phyloP scores from a whole-genome alignment of 2,329 filamentous ascomycete genomes.

The Pseudogymnoascus sp. region DNA sequence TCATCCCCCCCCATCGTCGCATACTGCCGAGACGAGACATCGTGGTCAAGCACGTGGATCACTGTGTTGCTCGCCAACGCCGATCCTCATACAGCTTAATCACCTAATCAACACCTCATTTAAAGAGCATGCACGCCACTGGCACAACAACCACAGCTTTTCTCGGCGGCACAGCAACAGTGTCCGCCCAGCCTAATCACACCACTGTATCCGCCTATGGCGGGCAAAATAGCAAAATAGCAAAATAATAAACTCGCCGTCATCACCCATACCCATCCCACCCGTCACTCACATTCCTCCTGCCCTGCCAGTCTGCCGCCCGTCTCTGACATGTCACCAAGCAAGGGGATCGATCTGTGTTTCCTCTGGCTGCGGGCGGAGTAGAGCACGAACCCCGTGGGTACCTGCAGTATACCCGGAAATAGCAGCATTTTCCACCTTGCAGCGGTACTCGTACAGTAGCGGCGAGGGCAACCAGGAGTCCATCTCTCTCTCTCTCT shows the following conservation, averaged over 20 bases:
- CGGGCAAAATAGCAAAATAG: not conserved
- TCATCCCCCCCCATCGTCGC: not conserved
- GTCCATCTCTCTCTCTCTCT: not conserved
- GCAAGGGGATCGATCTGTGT: not conserved
- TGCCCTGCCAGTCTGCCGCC: too few relatives aligned
- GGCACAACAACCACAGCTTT: not conserved
- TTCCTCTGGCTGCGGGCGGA: not conserved
- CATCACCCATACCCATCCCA: not conserved
- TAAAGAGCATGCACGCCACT: not conserved
- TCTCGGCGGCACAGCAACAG: not conserved
- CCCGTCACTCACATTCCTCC: not conserved
- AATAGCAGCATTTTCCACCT: not conserved
- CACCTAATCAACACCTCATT: constrained; percentile 4
- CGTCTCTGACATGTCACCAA: not conserved
- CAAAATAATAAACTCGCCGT: not conserved
- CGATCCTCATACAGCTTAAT: constrained; percentile 4
- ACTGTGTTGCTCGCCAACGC: not conserved
- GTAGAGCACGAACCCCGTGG: not conserved
- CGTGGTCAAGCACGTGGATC: not conserved
- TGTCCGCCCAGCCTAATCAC: not conserved
- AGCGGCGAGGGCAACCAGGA: not conserved
- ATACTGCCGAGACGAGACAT: not conserved
- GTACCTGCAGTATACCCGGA: constrained; percentile 4
- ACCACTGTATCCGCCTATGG: not conserved
- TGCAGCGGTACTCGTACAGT: constrained; percentile 5